Evolutionary conservation across 2,329 filamentous ascomycete species (phyloP).

Genomic region (Hansfordia pulvinata): DNA sequence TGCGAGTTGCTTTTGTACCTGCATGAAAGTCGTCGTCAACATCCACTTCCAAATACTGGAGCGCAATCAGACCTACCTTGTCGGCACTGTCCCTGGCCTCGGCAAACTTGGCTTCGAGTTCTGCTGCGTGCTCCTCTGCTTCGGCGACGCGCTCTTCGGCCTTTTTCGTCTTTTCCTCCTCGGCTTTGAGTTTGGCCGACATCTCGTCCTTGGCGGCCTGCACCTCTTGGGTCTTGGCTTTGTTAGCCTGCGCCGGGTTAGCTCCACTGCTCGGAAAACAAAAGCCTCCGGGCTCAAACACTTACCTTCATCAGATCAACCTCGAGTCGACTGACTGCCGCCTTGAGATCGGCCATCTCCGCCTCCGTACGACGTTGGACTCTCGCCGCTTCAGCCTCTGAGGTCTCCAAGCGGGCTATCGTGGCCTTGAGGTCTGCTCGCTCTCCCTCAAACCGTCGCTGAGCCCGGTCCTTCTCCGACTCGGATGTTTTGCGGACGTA

Average conservation of each 20-base stretch:
- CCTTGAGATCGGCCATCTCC: constrained; percentile 49
- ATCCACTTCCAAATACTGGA: constrained; percentile 1
- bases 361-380: constrained; percentile 37
- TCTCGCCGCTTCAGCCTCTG: constrained; percentile 21
- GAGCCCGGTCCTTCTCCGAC: constrained; percentile 19
- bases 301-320: constrained; percentile 46
- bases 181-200: constrained; percentile 14
- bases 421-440: constrained; percentile 16
- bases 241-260: constrained; percentile 34
- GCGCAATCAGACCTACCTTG: constrained; percentile 8
- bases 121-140: constrained; percentile 36
- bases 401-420: constrained; percentile 4
- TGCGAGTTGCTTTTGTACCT: constrained; percentile 16
- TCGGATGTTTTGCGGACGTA: constrained; percentile 32
- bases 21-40: neutral
- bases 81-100: constrained; percentile 21
- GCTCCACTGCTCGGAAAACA: constrained; percentile 1
- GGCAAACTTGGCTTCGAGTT: constrained; percentile 8
- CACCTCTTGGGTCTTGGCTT: constrained; percentile 45
- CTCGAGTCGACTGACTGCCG: constrained; percentile 46
- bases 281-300: no score
- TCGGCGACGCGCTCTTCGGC: constrained; percentile 31
- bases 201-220: constrained; percentile 39
- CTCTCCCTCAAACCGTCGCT: constrained; percentile 2
- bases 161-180: constrained; percentile 19